phyloP scores from a whole-genome alignment of 2,329 filamentous ascomycete genomes.

The Fusarium abutilonis region DNA sequence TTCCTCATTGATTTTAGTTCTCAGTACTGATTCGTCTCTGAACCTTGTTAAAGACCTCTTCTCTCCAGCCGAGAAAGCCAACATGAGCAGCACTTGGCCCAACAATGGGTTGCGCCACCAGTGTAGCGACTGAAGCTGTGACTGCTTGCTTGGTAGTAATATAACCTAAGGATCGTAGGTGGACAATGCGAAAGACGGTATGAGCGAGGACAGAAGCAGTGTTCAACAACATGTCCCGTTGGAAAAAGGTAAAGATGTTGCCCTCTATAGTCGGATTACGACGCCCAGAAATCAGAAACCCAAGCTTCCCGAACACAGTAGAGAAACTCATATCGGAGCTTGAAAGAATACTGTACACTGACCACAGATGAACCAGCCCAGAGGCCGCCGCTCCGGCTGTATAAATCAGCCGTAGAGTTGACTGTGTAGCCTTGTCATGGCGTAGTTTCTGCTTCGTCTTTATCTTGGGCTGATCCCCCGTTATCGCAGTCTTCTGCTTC shows the following conservation, averaged over 20 bases:
- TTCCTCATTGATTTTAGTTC: too few relatives aligned
- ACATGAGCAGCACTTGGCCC: slow-evolving; percentile 17
- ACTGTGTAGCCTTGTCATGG: rapidly evolving
- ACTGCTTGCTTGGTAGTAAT: not conserved
- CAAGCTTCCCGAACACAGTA: not conserved
- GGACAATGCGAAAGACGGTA: not conserved
- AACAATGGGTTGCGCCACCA: slow-evolving; percentile 5
- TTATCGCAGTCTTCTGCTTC: rapidly evolving
- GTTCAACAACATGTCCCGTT: slow-evolving; percentile 15
- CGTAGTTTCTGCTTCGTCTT: rapidly evolving
- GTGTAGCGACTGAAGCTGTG: not conserved
- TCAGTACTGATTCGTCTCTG: too few relatives aligned
- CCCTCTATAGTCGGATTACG: rapidly evolving
- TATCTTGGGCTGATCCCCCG: not conserved
- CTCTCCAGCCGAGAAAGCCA: slow-evolving; percentile 11
- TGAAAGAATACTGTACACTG: not conserved
- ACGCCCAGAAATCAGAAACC: not conserved
- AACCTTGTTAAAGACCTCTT: not conserved
- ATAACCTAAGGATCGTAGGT: not conserved
- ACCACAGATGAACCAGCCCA: not conserved
- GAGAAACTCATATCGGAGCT: not conserved
- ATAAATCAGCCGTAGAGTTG: not conserved
- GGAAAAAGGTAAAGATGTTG: not conserved
- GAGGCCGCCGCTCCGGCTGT: not conserved
- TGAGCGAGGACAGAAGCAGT: not conserved